These are phyloP conservation scores for Setaria viridis DNA, from an alignment of 202 grass and related monocot genomes.

Conservation along the genomic window DNA sequence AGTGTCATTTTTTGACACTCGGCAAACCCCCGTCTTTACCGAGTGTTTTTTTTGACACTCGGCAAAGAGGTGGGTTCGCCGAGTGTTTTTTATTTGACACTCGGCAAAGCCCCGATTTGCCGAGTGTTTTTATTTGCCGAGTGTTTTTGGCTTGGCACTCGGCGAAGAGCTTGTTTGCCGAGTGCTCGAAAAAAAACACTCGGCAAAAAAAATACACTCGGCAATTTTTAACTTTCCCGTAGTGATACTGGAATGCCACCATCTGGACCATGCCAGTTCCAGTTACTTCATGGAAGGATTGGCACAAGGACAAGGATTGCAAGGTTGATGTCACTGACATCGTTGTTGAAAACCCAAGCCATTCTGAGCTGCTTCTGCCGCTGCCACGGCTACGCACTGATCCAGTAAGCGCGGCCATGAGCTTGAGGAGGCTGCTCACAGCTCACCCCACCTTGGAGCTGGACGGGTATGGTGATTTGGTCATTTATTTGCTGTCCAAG, in stretches of 20 bases:
- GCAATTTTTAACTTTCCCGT: too few relatives aligned
- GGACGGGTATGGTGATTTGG: background rate
- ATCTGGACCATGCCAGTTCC: background rate
- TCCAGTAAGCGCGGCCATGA: background rate
- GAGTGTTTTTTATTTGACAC: too few relatives aligned
- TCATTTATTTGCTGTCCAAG: background rate
- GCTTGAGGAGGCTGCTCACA: background rate
- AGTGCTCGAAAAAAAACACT: too few relatives aligned
- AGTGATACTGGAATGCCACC: slow-evolving; percentile 1
- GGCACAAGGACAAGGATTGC: background rate
- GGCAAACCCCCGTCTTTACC: too few relatives aligned
- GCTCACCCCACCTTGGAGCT: background rate
- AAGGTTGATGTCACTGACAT: background rate
- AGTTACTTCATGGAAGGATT: background rate
- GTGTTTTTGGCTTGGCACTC: too few relatives aligned
- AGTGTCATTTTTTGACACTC: too few relatives aligned
- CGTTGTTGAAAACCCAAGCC: background rate
- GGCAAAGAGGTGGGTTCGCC: too few relatives aligned
- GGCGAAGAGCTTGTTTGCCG: too few relatives aligned
- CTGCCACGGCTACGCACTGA: background rate
- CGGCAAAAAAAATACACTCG: too few relatives aligned
- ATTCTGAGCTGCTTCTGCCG: background rate
- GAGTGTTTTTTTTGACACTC: too few relatives aligned
- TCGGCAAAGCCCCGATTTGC: too few relatives aligned
- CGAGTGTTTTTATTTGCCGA: too few relatives aligned